Percentiles rank a stretch among this genome's conserved stretches.
phyloP scores from a whole-genome alignment of 108 stramenopile species.

The Parmales sp. region DNA sequence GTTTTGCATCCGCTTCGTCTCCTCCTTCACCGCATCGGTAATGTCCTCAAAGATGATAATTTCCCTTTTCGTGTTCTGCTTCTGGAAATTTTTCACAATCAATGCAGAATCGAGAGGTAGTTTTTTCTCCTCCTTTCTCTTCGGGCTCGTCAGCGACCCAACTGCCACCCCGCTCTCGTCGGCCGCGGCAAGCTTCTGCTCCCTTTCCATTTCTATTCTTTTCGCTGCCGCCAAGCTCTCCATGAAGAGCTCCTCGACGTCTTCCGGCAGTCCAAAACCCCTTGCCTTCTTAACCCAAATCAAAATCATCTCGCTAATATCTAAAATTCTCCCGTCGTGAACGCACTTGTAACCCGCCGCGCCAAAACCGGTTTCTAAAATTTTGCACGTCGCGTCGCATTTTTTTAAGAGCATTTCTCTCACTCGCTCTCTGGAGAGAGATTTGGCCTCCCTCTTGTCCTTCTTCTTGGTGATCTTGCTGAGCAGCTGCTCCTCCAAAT shows the following conservation, averaged over 20 bases:
- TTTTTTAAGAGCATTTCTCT: neutral
- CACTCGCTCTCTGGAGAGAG: neutral
- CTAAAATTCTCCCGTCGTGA: neutral
- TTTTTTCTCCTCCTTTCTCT: neutral
- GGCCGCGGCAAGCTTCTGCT: neutral
- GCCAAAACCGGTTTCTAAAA: neutral
- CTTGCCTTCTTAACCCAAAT: neutral
- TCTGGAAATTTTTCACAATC: neutral
- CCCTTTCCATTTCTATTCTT: neutral
- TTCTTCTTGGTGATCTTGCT: neutral
- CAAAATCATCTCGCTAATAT: neutral
- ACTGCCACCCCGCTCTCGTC: neutral
- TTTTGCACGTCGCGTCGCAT: neutral
- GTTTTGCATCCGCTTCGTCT: neutral
- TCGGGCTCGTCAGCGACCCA: neutral
- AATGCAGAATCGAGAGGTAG: neutral
- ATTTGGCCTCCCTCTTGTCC: neutral
- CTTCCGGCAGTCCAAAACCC: conserved; percentile 1
- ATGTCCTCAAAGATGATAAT: neutral
- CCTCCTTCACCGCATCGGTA: neutral
- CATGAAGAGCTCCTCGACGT: neutral
- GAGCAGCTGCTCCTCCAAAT: neutral
- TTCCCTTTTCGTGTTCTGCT: neutral
- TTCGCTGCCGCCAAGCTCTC: neutral
- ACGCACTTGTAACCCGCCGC: neutral